phyloP scores from a whole-genome alignment of 164 flowering plant genomes.

The Vitis riparia region DNA sequence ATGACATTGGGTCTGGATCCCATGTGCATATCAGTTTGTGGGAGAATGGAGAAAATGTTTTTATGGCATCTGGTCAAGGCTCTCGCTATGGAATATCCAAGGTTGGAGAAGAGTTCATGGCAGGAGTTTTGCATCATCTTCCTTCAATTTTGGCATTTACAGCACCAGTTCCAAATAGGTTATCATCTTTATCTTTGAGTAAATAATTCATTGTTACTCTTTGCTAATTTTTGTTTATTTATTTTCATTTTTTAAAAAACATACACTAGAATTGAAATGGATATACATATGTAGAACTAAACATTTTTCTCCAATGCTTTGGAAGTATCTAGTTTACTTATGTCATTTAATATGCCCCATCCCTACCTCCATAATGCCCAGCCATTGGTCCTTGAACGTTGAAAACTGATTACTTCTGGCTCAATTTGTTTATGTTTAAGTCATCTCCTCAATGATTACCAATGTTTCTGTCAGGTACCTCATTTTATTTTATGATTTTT shows the following conservation, averaged over 20 bases:
- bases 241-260: neutral
- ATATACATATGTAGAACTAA: neutral
- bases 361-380: too few relatives aligned
- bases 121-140: conserved; percentile 87
- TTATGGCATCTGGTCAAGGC: conserved; percentile 59
- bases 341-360: neutral
- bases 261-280: neutral
- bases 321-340: neutral
- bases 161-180: conserved; percentile 97
- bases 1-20: conserved; percentile 90
- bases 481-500: too few relatives aligned
- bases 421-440: too few relatives aligned
- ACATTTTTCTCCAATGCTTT: neutral
- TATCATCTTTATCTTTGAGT: neutral
- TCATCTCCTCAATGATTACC: too few relatives aligned
- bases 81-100: conserved; percentile 73
- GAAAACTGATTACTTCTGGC: too few relatives aligned
- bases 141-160: conserved; percentile 86
- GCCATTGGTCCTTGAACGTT: too few relatives aligned
- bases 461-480: too few relatives aligned
- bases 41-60: conserved; percentile 80
- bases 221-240: neutral
- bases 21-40: conserved; percentile 93
- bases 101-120: conserved; percentile 88
- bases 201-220: neutral